Evolutionary conservation across 768 basidiomycete genomes (phyloP).

Genomic region (Piloderma croceum): DNA sequence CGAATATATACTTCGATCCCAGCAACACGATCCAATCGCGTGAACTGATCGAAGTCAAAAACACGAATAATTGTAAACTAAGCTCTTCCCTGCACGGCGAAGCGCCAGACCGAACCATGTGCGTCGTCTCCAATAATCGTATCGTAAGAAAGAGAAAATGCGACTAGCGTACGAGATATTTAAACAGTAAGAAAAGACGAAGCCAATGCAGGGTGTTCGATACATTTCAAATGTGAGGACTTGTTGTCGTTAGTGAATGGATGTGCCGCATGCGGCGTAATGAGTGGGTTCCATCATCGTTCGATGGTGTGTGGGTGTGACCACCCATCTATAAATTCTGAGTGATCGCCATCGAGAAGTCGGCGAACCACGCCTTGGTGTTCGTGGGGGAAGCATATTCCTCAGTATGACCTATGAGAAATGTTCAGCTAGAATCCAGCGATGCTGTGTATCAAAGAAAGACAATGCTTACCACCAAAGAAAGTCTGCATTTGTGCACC

Average conservation of each 20-base stretch:
- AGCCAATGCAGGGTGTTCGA: neutral
- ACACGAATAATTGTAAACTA: neutral
- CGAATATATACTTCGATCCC: slow-evolving; percentile 1
- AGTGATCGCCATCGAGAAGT: slow-evolving; percentile 61
- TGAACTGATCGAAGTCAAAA: neutral
- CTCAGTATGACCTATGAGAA: slow-evolving; percentile 34
- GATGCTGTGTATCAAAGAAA: slow-evolving; percentile 8
- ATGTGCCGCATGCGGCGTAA: neutral
- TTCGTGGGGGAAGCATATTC: slow-evolving; percentile 56
- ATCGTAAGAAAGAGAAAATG: neutral
- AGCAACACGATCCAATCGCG: slow-evolving; percentile 4
- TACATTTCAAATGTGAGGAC: neutral
- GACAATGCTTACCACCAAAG: slow-evolving; percentile 51
- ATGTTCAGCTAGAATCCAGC: slow-evolving; percentile 5
- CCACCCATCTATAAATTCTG: slow-evolving; percentile 32
- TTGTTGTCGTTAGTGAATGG: neutral
- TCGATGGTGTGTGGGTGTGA: neutral
- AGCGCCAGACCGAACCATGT: neutral
- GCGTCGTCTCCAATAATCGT: neutral
- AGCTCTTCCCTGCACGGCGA: slow-evolving; percentile 4
- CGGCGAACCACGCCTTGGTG: slow-evolving; percentile 62
- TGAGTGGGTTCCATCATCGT: neutral
- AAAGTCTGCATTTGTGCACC: slow-evolving; percentile 77
- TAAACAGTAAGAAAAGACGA: neutral
- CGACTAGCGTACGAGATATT: neutral